phyloP scores from a whole-genome alignment of 2,329 filamentous ascomycete genomes.

The Hymenoscyphus scutula region DNA sequence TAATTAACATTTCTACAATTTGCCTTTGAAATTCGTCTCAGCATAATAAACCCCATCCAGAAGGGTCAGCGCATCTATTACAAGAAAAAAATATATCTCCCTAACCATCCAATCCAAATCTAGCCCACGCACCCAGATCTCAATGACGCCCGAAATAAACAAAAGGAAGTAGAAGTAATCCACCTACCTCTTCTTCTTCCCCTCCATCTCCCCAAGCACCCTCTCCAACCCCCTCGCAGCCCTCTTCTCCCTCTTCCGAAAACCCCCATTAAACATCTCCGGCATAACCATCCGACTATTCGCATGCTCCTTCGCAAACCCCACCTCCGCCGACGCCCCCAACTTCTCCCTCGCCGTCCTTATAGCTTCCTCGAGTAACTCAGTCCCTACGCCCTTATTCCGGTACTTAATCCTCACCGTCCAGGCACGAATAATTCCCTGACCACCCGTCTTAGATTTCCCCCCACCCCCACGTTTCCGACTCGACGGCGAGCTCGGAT shows the following conservation, averaged over 20 bases:
- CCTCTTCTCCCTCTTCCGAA: constrained; percentile 57
- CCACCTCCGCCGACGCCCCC: constrained; percentile 64
- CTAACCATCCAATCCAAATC: no score
- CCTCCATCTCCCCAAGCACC: constrained; percentile 32
- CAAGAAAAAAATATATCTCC: no score
- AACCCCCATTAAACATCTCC: constrained; percentile 57
- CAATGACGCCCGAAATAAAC: no score
- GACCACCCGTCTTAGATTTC: constrained; percentile 51
- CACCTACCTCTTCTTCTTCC: background rate
- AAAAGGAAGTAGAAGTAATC: no score
- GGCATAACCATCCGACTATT: constrained; percentile 66
- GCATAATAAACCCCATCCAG: no score
- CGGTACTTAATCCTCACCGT: constrained; percentile 71
- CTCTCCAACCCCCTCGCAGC: constrained; percentile 53
- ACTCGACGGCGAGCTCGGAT: constrained; percentile 12
- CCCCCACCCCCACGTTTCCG: constrained; percentile 25
- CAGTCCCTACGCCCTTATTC: constrained; percentile 67
- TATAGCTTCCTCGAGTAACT: constrained; percentile 71
- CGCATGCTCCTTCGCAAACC: constrained; percentile 75
- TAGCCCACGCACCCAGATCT: no score
- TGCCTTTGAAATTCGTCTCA: no score
- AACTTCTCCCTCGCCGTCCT: constrained; percentile 64
- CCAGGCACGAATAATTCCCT: constrained; percentile 77
- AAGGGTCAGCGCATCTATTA: no score
- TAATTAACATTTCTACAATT: no score